Evolutionary conservation across 2,329 filamentous ascomycete species (phyloP).

Genomic region (Chrysoporthe puriensis): DNA sequence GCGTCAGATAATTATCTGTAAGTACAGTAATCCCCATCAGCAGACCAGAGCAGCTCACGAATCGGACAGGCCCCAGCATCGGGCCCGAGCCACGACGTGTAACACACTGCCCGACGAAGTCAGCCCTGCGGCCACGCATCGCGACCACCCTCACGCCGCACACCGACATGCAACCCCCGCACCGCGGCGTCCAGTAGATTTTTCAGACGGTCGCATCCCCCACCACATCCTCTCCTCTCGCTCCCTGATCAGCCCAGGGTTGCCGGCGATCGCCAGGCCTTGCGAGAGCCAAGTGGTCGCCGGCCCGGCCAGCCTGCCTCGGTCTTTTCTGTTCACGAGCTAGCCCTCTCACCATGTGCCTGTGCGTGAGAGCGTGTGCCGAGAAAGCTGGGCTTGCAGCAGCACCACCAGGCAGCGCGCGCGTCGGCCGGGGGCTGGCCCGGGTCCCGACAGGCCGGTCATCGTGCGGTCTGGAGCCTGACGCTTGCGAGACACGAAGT

Average conservation of each 20-base stretch:
- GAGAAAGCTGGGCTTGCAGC: no score
- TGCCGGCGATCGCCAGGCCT: no score
- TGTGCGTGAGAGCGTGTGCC: background rate
- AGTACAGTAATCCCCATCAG: constrained; percentile 7
- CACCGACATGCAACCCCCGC: background rate
- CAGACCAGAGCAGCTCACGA: background rate
- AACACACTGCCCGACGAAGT: constrained; percentile 9
- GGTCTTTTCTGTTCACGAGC: no score
- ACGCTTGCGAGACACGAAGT: constrained; percentile 5
- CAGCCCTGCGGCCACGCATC: constrained; percentile 9
- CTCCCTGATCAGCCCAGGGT: no score
- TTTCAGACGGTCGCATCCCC: no score
- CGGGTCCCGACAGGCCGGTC: constrained; percentile 7
- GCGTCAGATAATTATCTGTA: background rate
- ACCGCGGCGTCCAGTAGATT: background rate
- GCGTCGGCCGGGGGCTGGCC: background rate
- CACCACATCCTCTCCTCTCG: no score
- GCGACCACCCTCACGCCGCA: background rate
- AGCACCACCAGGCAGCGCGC: no score
- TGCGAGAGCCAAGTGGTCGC: no score
- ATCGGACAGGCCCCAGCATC: background rate
- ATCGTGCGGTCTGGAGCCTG: constrained; percentile 3
- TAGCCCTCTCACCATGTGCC: background rate
- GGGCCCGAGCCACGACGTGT: background rate
- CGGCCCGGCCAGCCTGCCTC: no score